Conservation (phyloP, 1,284 basidiomycete species). For the Heterobasidion annosum region DNA sequence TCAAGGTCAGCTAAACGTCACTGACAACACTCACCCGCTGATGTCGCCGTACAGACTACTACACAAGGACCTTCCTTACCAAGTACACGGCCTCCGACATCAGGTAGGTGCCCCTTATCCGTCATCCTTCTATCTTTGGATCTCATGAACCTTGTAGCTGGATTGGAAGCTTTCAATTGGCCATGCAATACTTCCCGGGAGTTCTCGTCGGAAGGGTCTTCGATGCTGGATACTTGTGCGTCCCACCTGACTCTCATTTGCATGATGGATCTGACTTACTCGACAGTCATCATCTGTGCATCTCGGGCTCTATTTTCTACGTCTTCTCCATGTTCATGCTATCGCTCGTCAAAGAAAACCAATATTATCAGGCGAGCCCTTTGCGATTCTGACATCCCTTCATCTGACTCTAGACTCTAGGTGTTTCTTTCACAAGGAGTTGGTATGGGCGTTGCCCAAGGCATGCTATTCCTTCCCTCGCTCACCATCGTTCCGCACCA, state of each 20-base stretch:
- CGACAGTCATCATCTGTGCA: not conserved
- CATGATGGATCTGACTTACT: no score
- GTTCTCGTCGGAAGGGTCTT: not conserved
- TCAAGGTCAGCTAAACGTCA: conserved; percentile 7
- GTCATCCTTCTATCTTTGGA: not conserved
- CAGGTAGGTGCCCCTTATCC: not conserved
- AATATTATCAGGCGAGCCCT: not conserved
- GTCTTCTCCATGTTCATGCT: not conserved
- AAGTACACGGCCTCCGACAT: not conserved
- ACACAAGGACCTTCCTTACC: not conserved
- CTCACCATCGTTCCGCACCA: conserved; percentile 39
- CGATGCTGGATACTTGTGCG: not conserved
- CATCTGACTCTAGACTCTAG: conserved; percentile 14
- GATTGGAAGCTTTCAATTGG: not conserved
- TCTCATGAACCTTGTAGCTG: not conserved
- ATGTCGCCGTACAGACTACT: not conserved
- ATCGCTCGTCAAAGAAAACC: not conserved
- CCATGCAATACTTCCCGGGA: not conserved
- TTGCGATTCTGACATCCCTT: not conserved
- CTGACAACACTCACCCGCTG: not conserved
- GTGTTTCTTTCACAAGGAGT: conserved; percentile 43
- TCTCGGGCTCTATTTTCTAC: not conserved
- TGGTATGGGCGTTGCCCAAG: conserved; percentile 42
- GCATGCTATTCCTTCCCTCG: conserved; percentile 43
- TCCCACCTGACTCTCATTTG: not conserved